Conservation (phyloP, 805 yeast species). For the Teunomyces stri region DNA sequence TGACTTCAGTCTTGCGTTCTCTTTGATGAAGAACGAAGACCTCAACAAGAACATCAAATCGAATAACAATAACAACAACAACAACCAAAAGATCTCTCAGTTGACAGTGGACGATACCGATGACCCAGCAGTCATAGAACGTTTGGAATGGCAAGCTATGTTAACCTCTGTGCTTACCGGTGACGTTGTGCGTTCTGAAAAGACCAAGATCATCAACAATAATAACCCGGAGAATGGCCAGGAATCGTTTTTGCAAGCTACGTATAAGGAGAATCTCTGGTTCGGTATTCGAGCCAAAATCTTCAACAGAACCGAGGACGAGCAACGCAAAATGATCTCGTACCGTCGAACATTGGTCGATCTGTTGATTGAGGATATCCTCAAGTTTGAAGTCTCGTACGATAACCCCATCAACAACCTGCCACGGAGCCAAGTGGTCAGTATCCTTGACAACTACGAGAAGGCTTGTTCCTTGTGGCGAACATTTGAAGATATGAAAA, state of each 20-base stretch:
- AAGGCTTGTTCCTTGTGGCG: slow-evolving; percentile 77
- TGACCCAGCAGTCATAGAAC: slow-evolving; percentile 58
- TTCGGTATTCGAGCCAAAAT: slow-evolving; percentile 80
- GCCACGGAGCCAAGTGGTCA: slow-evolving; percentile 49
- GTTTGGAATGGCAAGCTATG: slow-evolving; percentile 97
- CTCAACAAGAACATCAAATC: slow-evolving; percentile 12
- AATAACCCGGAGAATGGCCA: slow-evolving; percentile 33
- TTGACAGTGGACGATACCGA: slow-evolving; percentile 38
- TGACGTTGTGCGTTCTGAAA: slow-evolving; percentile 89
- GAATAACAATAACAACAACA: slow-evolving; percentile 24
- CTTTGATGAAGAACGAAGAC: slow-evolving; percentile 28
- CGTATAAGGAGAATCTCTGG: slow-evolving; percentile 78
- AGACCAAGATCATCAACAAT: slow-evolving; percentile 65
- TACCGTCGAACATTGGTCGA: slow-evolving; percentile 73
- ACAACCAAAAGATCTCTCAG: slow-evolving; percentile 32
- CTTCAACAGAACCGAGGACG: slow-evolving; percentile 75
- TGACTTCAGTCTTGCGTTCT: slow-evolving; percentile 42
- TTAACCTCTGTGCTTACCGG: slow-evolving; percentile 87
- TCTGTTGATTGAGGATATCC: slow-evolving; percentile 64
- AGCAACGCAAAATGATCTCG: slow-evolving; percentile 67
- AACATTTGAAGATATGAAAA: slow-evolving; percentile 70
- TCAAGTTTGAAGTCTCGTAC: slow-evolving; percentile 58
- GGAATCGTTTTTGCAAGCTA: slow-evolving; percentile 51
- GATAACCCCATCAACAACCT: slow-evolving; percentile 27
- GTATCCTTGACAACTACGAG: slow-evolving; percentile 58